A percentile compares a stretch with the other conserved stretches of the same genome.
phyloP scores from a whole-genome alignment of 2,329 filamentous ascomycete species.

The Diplodia scrobiculata region DNA sequence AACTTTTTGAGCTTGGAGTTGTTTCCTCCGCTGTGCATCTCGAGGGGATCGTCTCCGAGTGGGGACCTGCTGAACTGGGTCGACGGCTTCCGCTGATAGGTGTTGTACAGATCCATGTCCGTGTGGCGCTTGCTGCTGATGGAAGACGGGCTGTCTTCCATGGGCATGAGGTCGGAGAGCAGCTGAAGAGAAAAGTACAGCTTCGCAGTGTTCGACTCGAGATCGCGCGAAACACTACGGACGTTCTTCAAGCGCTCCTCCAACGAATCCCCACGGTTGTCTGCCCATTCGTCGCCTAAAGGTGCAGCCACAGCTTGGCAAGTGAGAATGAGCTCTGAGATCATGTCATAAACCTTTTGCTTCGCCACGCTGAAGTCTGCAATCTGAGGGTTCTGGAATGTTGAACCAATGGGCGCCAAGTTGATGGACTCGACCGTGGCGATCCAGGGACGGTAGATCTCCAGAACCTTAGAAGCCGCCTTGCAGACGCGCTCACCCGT shows the following conservation, averaged over 20 bases:
- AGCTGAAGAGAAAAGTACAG: slow-evolving; percentile 85
- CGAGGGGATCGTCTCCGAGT: slow-evolving; percentile 47
- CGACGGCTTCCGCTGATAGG: slow-evolving; percentile 39
- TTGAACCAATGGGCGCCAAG: slow-evolving; percentile 73
- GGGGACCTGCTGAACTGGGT: slow-evolving; percentile 52
- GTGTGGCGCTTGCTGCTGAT: slow-evolving; percentile 47
- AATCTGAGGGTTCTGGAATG: slow-evolving; percentile 80
- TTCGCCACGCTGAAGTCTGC: slow-evolving; percentile 88
- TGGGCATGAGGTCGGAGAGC: slow-evolving; percentile 75
- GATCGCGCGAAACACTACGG: slow-evolving; percentile 71
- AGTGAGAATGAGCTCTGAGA: slow-evolving; percentile 82
- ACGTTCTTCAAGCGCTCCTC: slow-evolving; percentile 84
- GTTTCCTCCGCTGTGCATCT: slow-evolving; percentile 45
- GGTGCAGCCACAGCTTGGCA: slow-evolving; percentile 93
- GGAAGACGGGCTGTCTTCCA: slow-evolving; percentile 38
- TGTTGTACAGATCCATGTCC: slow-evolving; percentile 40
- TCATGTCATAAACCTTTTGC: slow-evolving; percentile 89
- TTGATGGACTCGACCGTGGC: slow-evolving; percentile 90
- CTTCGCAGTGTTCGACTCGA: slow-evolving; percentile 85
- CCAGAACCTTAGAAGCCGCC: slow-evolving; percentile 76
- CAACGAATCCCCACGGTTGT: slow-evolving; percentile 83
- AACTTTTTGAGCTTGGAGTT: slow-evolving; percentile 55
- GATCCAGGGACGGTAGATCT: slow-evolving; percentile 88
- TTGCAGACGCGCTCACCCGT: slow-evolving; percentile 81
- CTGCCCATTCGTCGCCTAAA: slow-evolving; percentile 91